Percentiles rank a stretch among this genome's conserved stretches.
Conservation (phyloP, 2,329 filamentous ascomycete genomes). For the Fusarium miscanthi region DNA sequence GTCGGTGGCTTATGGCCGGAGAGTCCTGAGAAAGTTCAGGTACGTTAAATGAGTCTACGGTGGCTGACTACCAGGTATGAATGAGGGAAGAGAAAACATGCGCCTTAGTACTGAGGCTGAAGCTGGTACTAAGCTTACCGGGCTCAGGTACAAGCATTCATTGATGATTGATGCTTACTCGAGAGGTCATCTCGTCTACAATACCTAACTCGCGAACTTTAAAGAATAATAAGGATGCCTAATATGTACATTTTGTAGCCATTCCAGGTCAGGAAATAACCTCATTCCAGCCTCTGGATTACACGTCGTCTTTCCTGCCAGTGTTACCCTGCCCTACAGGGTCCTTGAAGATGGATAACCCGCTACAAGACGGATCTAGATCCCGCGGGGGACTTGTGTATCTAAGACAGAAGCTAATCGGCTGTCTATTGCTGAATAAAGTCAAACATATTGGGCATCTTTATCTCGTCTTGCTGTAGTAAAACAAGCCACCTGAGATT, state of each 20-base stretch:
- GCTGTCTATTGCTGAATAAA: constrained; percentile 22
- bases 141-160: constrained; percentile 1
- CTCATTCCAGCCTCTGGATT: constrained; percentile 9
- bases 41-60: constrained; percentile 16
- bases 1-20: not conserved
- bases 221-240: not conserved
- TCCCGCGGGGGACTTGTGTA: constrained; percentile 14
- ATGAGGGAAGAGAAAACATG: constrained; percentile 13
- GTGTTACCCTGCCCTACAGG: constrained; percentile 10
- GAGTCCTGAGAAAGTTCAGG: constrained; percentile 15
- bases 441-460: constrained; percentile 20
- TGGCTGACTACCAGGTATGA: not conserved
- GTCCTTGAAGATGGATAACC: constrained; percentile 1
- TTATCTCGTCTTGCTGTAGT: constrained; percentile 24
- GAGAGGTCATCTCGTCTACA: constrained; percentile 36
- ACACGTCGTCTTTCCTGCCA: not conserved
- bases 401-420: constrained; percentile 14
- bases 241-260: not conserved
- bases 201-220: not conserved
- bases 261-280: not conserved
- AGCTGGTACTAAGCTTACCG: not conserved
- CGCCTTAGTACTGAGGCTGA: constrained; percentile 3
- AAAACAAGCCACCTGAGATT: constrained; percentile 14
- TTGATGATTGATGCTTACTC: constrained; percentile 6
- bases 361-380: constrained; percentile 22